Conservation (phyloP, 331 rosid genomes). For the Telfairia occidentalis region DNA sequence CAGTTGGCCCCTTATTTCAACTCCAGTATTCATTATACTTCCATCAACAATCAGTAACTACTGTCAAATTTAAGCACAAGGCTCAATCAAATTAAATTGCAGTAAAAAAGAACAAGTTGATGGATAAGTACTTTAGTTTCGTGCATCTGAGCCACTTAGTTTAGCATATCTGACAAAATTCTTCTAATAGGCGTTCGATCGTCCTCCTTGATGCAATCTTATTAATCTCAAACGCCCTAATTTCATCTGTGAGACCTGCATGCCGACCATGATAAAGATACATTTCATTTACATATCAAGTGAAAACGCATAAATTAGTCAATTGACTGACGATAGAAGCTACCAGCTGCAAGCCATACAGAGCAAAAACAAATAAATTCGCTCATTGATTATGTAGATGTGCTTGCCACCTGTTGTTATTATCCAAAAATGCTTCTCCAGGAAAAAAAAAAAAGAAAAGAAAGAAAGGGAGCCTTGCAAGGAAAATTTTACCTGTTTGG, state of each 20-base stretch:
- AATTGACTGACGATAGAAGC: not conserved
- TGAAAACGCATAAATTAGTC: not conserved
- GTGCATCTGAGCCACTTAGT: not conserved
- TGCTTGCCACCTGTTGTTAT: not conserved
- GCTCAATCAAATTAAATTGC: not conserved
- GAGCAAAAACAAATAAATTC: not conserved
- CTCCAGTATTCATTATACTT: not conserved
- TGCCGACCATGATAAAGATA: slow-evolving; percentile 8
- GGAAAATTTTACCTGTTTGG: slow-evolving; percentile 33
- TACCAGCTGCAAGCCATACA: not conserved
- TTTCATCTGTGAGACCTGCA: slow-evolving; percentile 47
- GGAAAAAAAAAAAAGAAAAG: too few species aligned
- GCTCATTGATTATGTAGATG: not conserved
- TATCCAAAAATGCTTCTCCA: not conserved
- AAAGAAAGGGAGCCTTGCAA: not conserved
- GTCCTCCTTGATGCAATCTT: slow-evolving; percentile 64
- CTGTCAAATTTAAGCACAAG: not conserved
- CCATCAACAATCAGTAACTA: not conserved
- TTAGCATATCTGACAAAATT: slow-evolving; percentile 38
- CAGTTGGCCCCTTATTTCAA: not conserved
- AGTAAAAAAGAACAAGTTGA: not conserved
- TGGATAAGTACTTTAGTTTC: not conserved
- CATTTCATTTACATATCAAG: not conserved
- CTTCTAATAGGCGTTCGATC: slow-evolving; percentile 46
- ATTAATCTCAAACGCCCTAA: slow-evolving; percentile 58